These are phyloP conservation scores for Dactylellina parvicollis DNA, from an alignment of 2,329 filamentous ascomycete genomes.

Conservation along the genomic window DNA sequence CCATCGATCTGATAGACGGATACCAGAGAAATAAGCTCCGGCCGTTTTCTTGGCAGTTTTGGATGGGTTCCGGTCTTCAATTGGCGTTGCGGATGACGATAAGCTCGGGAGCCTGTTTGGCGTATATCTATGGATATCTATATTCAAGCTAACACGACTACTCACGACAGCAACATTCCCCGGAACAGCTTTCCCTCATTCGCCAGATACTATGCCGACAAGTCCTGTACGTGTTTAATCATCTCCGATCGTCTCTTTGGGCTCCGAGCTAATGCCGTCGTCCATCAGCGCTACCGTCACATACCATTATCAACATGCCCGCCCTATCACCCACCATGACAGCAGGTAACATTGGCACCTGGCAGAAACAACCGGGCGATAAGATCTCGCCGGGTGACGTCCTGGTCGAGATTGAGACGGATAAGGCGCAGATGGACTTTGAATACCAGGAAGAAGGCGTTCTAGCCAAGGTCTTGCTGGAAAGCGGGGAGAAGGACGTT, in stretches of 20 bases:
- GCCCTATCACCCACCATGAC: constrained; percentile 98
- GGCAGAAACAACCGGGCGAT: constrained; percentile 98
- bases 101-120: background rate
- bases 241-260: background rate
- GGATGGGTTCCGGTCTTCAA: background rate
- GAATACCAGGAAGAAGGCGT: constrained; percentile 99
- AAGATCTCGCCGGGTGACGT: constrained; percentile 89
- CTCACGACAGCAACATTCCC: constrained; percentile 17
- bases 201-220: constrained; percentile 53
- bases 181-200: constrained; percentile 35
- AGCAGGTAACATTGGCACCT: constrained; percentile 91
- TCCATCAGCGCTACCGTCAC: constrained; percentile 83
- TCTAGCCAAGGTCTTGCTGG: constrained; percentile 91
- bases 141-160: constrained; percentile 29
- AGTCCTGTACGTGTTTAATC: constrained; percentile 35
- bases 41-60: background rate
- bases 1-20: no score
- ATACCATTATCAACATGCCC: constrained; percentile 97
- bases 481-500: constrained; percentile 92
- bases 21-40: background rate
- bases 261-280: constrained; percentile 17
- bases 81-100: background rate
- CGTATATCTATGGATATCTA: constrained; percentile 1
- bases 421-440: constrained; percentile 99
- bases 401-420: constrained; percentile 96